These are phyloP conservation scores for Apiotrichum akiyoshidainum DNA, from an alignment of 1,284 basidiomycete species.

Conservation along the genomic window DNA sequence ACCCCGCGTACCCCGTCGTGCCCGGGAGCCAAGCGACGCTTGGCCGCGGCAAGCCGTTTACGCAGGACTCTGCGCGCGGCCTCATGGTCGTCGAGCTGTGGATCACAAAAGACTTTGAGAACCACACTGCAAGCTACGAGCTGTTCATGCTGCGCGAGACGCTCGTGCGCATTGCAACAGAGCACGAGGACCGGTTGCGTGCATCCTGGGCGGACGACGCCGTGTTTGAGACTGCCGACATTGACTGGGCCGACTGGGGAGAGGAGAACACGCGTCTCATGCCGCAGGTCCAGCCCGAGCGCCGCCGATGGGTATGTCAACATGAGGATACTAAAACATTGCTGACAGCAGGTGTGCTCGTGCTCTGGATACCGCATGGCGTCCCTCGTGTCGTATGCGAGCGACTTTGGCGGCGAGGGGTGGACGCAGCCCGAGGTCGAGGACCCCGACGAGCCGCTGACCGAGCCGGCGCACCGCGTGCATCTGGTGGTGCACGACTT, in stretches of 20 bases:
- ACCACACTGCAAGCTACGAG: slow-evolving; percentile 43
- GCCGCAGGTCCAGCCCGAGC: slow-evolving; percentile 25
- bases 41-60: slow-evolving; percentile 38
- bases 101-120: slow-evolving; percentile 15
- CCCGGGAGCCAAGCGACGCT: slow-evolving; percentile 18
- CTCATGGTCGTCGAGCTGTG: slow-evolving; percentile 45
- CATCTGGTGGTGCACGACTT: slow-evolving; percentile 35
- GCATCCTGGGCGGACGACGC: slow-evolving; percentile 45
- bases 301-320: slow-evolving; percentile 38
- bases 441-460: slow-evolving; percentile 15
- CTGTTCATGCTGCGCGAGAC: slow-evolving; percentile 54
- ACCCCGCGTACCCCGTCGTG: slow-evolving; percentile 42
- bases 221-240: slow-evolving; percentile 12
- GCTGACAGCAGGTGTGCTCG: slow-evolving; percentile 40
- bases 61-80: slow-evolving; percentile 42
- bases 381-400: slow-evolving; percentile 23
- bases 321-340: background rate
- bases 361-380: slow-evolving; percentile 48
- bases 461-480: background rate
- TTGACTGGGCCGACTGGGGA: slow-evolving; percentile 45
- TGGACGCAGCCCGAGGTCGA: background rate
- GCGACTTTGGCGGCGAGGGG: background rate
- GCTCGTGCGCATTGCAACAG: slow-evolving; percentile 50
- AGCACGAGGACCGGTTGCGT: slow-evolving; percentile 40
- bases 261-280: slow-evolving; percentile 33